phyloP scores from a whole-genome alignment of 495 filamentous ascomycete species.

The Xanthoparmelia taractica region DNA sequence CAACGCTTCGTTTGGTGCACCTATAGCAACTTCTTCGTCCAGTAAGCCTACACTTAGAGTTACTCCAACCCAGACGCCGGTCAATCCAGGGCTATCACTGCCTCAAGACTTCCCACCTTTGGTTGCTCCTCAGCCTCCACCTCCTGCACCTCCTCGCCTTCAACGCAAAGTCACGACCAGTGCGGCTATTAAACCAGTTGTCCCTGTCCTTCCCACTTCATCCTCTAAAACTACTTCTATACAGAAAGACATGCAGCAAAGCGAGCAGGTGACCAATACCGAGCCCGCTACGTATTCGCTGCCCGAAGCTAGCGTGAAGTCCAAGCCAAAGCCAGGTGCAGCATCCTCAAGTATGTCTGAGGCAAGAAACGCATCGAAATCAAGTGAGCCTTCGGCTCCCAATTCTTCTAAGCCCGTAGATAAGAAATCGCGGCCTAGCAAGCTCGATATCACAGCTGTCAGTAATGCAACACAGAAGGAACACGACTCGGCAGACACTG shows the following conservation, averaged over 20 bases:
- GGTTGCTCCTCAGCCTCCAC: conserved; percentile 30
- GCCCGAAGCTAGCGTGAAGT: conserved; percentile 19
- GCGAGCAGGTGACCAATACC: conserved; percentile 14
- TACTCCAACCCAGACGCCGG: conserved; percentile 16
- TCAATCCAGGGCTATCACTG: conserved; percentile 23
- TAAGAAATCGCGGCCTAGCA: conserved; percentile 52
- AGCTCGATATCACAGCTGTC: conserved; percentile 56
- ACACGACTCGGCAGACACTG: conserved; percentile 25
- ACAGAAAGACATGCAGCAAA: conserved; percentile 29
- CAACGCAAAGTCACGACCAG: conserved; percentile 11
- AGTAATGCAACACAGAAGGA: conserved; percentile 35
- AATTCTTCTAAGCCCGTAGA: conserved; percentile 34
- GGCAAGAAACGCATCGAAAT: neutral
- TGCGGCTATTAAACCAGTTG: conserved; percentile 26
- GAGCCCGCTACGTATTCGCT: conserved; percentile 23
- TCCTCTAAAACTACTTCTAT: conserved; percentile 21
- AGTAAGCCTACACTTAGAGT: conserved; percentile 5
- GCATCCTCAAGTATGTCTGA: neutral
- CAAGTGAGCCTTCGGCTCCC: conserved; percentile 27
- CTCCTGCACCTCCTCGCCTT: conserved; percentile 9
- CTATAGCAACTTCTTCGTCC: neutral
- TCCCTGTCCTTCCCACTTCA: conserved; percentile 25
- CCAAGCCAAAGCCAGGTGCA: conserved; percentile 14
- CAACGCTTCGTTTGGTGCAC: neutral
- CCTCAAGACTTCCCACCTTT: conserved; percentile 49